Evolutionary conservation across 352 stramenopile species (phyloP), one percentile per base, ranked within the genome.

Genomic region (Globisporangium rhizosaccharum): DNA sequence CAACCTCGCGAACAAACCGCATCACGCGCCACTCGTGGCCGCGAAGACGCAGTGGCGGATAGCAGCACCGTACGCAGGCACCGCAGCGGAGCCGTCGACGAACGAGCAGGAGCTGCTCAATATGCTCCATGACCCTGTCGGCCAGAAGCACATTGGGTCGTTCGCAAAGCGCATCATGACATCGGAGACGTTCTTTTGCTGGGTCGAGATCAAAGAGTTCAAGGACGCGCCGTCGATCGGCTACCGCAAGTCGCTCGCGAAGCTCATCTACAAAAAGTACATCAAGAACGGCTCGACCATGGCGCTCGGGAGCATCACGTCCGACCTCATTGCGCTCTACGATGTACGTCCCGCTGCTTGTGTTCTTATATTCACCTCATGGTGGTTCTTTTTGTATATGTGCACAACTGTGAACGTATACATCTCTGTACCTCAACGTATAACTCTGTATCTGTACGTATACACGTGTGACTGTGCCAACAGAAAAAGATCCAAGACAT

Each of bases 221-320:
- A 72, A 71, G 23, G 79, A 90, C 20, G 75, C 83, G 2, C 81
- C 82, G 42, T 86, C 76, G 0, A 56, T 74, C 14, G 79, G 79
- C 2, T 90, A 90, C 57, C 78, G 83, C 51, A 81, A 86, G 52
- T 87, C 72, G 9, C 71, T 90, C 23, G 84, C 80, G 58, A 92
- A 92, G 58, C 76, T 92, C 59, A 90, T 94, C 50, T 88, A 92
- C 67, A 84, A 82, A 48, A 90, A 94, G 57, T 94, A 94, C 62
- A 84, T 94, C 60, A 87, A 87, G 52, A 75, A 77, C 37, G 80
- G 80, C 30, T 80, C 82, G 2, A 72, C 79, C 1, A 92, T 92
- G 82, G 80, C 76, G 9, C 74, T 92, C 0, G 79, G 80, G 25
- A 85, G 82, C 56, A 86, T 92, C 61, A 89, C 76, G 7, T 85